Percentiles rank a stretch among this genome's conserved stretches.
These are phyloP conservation scores for Mucor racemosus DNA, from an alignment of 371 early-diverging fungal species.

Conservation along the genomic window DNA sequence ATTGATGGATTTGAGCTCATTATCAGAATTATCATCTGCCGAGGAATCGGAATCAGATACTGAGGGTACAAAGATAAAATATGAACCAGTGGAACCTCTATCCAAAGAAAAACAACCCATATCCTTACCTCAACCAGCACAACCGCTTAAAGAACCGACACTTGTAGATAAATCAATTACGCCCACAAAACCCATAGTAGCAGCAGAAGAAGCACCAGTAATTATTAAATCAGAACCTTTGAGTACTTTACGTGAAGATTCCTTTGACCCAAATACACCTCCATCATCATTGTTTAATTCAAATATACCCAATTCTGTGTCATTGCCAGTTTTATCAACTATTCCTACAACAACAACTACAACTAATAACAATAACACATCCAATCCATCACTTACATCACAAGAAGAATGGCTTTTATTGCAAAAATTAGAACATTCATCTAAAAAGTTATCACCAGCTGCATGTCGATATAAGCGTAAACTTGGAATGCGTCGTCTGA, in stretches of 20 bases:
- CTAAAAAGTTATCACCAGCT: constrained; percentile 48
- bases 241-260: neutral
- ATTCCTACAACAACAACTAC: neutral
- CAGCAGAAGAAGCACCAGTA: neutral
- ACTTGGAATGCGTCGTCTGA: constrained; percentile 65
- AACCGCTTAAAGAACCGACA: neutral
- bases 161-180: neutral
- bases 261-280: neutral
- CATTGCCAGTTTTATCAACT: too few relatives aligned
- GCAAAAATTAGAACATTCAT: constrained; percentile 58
- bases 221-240: neutral
- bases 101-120: neutral
- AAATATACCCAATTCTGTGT: neutral
- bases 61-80: neutral
- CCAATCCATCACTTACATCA: constrained; percentile 23
- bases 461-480: constrained; percentile 71
- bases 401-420: constrained; percentile 68
- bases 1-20: constrained; percentile 36
- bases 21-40: constrained; percentile 45
- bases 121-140: neutral
- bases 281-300: neutral
- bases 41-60: constrained; percentile 20
- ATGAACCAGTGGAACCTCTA: neutral
- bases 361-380: neutral
- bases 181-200: neutral